Conservation (phyloP, 192 early-diverging fungal genomes). For the Coemansia javaensis region DNA sequence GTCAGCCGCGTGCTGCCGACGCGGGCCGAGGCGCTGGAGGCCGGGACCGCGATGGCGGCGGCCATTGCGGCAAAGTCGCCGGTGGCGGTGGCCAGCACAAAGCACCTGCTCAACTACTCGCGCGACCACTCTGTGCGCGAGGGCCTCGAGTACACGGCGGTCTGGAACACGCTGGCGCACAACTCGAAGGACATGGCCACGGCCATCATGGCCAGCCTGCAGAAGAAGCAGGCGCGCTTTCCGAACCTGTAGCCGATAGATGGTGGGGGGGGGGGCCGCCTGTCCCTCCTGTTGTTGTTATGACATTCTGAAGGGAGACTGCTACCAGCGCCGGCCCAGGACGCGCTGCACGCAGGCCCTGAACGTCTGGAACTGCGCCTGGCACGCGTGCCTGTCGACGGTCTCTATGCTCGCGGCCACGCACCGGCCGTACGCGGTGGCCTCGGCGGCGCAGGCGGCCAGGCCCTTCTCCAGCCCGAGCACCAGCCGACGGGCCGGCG, state of each 20-base stretch:
- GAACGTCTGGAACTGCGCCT: constrained; percentile 56
- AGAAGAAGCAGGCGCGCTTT: constrained; percentile 36
- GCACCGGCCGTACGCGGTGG: constrained; percentile 55
- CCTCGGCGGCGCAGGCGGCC: constrained; percentile 31
- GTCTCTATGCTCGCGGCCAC: constrained; percentile 47
- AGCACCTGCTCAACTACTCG: constrained; percentile 65
- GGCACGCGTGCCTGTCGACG: constrained; percentile 56
- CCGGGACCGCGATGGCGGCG: constrained; percentile 63
- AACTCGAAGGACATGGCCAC: constrained; percentile 56
- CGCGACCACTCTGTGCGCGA: constrained; percentile 90
- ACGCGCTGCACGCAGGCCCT: constrained; percentile 21
- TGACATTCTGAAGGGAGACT: too few species aligned
- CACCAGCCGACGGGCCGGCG: constrained; percentile 37
- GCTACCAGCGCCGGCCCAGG: constrained; percentile 46
- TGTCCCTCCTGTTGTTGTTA: too few species aligned
- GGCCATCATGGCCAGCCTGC: constrained; percentile 34
- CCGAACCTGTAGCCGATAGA: constrained; percentile 39
- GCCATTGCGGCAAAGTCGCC: constrained; percentile 87
- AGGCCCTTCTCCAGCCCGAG: constrained; percentile 46
- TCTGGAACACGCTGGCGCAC: constrained; percentile 86
- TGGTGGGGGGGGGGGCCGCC: too few species aligned
- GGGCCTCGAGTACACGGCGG: constrained; percentile 76
- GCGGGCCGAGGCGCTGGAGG: constrained; percentile 15
- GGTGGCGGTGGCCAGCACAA: constrained; percentile 58
- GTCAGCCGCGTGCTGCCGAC: constrained; percentile 52